Evolutionary conservation across 2,329 filamentous ascomycete species (phyloP), one percentile per base, ranked within the genome.

Genomic region (Amphichorda felina): DNA sequence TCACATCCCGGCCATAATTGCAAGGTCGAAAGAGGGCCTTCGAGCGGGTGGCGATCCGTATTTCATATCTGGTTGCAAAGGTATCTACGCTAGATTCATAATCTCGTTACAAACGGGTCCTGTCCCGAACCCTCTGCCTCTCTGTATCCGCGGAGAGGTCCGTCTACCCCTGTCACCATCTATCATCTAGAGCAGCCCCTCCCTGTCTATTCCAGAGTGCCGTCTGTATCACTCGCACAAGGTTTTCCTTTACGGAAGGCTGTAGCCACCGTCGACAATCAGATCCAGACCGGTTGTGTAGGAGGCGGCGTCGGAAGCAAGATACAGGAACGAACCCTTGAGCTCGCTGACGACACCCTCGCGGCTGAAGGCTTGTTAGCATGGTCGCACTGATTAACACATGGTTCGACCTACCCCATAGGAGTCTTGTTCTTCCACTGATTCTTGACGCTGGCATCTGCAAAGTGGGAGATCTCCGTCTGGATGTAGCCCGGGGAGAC

Each of bases 271-370:
- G 53, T 91, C 84, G 33, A 88, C 72, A 42, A 83, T 60, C 40
- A 91, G 65, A 54, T 87, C 79, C 8, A 72, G 66, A 1, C 76
- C 85, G 8, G 84, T 93, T 14, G 80, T 86, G 60, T 86, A 93
- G 36, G 76, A 82, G n/a, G 79, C 74, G 4, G 84, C 84, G 56
- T 93, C 84, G 11, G 79, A 84, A 14, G 82, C 81, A 38, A 93
- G 65, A 57, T 87, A 91, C 33, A 93, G 59, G 54, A 82, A 94
- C 14, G 80, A 80, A 15, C 83, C 86, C 63, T 89, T 88, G 46
- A 93, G 66, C 63, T 94, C 85, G 40, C 75, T 71, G 3, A 74
- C 64, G 43, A 77, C 66, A 8, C 80, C 85, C 51, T 87, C 79
- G 44, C 85, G 72, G 33, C 75, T 72, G 27, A 34, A 33, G 9